Percentiles rank a stretch among this genome's conserved stretches.
phyloP scores from a whole-genome alignment of 108 stramenopile genomes.

The Heterococcus sp. region DNA sequence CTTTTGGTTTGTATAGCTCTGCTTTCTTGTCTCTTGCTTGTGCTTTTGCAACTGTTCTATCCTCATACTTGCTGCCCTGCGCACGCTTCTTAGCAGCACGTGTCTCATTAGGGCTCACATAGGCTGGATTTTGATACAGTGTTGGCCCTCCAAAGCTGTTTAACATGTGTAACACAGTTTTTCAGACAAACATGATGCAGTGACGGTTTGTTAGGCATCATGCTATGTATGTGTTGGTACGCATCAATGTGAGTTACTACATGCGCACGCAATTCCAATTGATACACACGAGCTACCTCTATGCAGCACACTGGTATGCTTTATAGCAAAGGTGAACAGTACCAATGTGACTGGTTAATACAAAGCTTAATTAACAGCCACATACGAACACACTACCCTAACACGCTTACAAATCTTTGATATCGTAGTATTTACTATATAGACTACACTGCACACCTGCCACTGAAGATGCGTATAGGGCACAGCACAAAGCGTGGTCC shows the following conservation, averaged over 20 bases:
- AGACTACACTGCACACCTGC: conserved; percentile 55
- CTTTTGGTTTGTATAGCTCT: not conserved
- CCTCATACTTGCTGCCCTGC: conserved; percentile 71
- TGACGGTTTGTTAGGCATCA: too few relatives aligned
- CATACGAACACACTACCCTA: too few relatives aligned
- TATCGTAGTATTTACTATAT: too few relatives aligned
- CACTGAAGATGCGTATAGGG: conserved; percentile 92
- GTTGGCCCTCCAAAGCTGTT: conserved; percentile 93
- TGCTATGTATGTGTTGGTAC: too few relatives aligned
- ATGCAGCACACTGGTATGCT: too few relatives aligned
- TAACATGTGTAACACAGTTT: not conserved
- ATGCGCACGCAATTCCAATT: too few relatives aligned
- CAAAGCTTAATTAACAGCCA: too few relatives aligned
- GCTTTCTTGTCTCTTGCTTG: not conserved
- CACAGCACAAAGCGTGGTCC: conserved; percentile 96
- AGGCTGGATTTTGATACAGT: conserved; percentile 81
- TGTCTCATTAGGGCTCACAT: conserved; percentile 84
- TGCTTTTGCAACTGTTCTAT: not conserved
- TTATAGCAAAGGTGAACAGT: too few relatives aligned
- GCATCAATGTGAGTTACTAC: too few relatives aligned
- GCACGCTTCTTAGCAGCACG: conserved; percentile 69
- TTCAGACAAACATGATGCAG: not conserved
- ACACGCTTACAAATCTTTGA: too few relatives aligned
- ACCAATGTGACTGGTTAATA: too few relatives aligned
- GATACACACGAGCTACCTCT: too few relatives aligned